A percentile compares a stretch with the other conserved stretches of the same genome.
phyloP scores from a whole-genome alignment of 495 filamentous ascomycete genomes.

The Aspergillus asperescens region DNA sequence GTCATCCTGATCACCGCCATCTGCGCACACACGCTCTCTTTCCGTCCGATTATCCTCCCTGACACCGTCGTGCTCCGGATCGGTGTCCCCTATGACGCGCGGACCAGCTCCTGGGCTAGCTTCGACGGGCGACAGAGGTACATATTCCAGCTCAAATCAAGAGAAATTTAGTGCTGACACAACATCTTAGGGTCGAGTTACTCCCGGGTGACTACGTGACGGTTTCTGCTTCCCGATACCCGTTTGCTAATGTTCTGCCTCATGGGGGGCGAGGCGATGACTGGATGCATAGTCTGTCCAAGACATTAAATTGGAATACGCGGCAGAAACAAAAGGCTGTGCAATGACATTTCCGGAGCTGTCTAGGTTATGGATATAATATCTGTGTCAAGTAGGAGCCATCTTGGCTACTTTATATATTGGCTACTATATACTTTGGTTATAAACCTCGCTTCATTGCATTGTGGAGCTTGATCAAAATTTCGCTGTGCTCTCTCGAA shows the following conservation, averaged over 20 bases:
- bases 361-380: too few species aligned
- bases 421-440: too few species aligned
- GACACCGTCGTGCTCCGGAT: slow-evolving; percentile 90
- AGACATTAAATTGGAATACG: slow-evolving; percentile 92
- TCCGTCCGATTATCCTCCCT: slow-evolving; percentile 90
- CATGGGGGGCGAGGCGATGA: slow-evolving; percentile 72
- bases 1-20: slow-evolving; percentile 95
- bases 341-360: background rate
- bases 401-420: too few species aligned
- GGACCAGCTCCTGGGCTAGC: slow-evolving; percentile 88
- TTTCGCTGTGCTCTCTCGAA: too few species aligned
- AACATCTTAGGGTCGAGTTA: slow-evolving; percentile 63
- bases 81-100: slow-evolving; percentile 87
- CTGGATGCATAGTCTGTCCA: slow-evolving; percentile 87
- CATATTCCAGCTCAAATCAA: too few species aligned
- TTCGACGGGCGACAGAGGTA: slow-evolving; percentile 89
- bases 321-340: slow-evolving; percentile 65
- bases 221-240: slow-evolving; percentile 84
- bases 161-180: slow-evolving; percentile 18
- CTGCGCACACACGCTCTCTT: slow-evolving; percentile 92
- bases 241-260: slow-evolving; percentile 84
- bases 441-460: too few species aligned
- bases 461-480: too few species aligned
- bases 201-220: slow-evolving; percentile 91
- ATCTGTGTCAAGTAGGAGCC: too few species aligned